These are phyloP conservation scores for Chrysosporium queenslandicum DNA, from an alignment of 2,329 filamentous ascomycete species.

Conservation along the genomic window DNA sequence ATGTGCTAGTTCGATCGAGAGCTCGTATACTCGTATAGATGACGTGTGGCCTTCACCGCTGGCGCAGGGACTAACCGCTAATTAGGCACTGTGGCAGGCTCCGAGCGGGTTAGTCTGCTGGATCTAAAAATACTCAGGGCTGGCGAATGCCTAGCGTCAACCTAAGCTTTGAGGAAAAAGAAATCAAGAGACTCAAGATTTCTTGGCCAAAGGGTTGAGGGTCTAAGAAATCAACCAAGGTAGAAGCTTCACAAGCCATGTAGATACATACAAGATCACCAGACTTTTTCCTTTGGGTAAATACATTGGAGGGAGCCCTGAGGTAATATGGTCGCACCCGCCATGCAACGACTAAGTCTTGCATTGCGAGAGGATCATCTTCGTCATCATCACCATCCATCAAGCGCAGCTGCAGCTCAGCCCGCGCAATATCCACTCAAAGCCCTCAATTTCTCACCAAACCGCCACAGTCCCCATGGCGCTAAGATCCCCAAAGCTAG, in stretches of 20 bases:
- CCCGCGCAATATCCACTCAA: slow-evolving; percentile 36
- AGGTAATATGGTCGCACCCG: too few relatives aligned
- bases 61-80: too few relatives aligned
- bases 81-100: background rate
- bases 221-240: background rate
- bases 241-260: too few relatives aligned
- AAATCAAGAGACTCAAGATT: background rate
- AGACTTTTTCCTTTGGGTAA: background rate
- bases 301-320: background rate
- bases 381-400: too few relatives aligned
- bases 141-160: background rate
- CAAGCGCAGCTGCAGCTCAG: too few relatives aligned
- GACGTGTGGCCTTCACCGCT: background rate
- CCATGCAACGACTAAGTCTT: too few relatives aligned
- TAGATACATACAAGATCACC: background rate
- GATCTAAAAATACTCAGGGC: background rate
- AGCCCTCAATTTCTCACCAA: slow-evolving; percentile 38
- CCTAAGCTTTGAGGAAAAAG: background rate
- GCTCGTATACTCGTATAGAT: background rate
- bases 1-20: too few relatives aligned
- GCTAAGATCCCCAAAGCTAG: slow-evolving; percentile 38
- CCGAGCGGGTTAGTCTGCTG: too few relatives aligned
- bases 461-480: slow-evolving; percentile 44
- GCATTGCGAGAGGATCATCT: too few relatives aligned
- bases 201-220: background rate